Evolutionary conservation across 768 basidiomycete species (phyloP), one percentile per base, ranked within the genome.

Genomic region (Arthromyces matolae): DNA sequence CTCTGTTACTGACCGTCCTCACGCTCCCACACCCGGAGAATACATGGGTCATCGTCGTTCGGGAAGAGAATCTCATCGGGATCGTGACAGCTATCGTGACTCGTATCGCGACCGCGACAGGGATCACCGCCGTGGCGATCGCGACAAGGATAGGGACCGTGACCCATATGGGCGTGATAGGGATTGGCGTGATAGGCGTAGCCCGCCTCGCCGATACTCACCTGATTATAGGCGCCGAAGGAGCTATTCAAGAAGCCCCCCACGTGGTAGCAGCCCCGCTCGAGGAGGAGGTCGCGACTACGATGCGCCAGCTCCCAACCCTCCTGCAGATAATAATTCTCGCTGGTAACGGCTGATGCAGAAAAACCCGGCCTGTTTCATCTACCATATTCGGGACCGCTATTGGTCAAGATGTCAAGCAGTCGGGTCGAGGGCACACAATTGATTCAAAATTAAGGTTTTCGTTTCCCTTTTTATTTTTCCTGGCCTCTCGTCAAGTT

Each of bases 21-120:
- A 99, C 68, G 85, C 89, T 12, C 92, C 96, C 8, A 99, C 95
- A 8, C 95, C 95, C 4, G 95, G 95, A 51, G 91, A 96, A 71
- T 99, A 97, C 67, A 95, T 95, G 90, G 93, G 95, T 10, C 87
- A 90, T 56, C 81, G 89, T 40, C 86, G 88, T 45, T 67, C 78
- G 13, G 62, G 61, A 33, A 65, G 72, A 18, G 72, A 74, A 44
- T 63, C 71, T 52, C 63, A 62, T 37, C 61, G 64, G 24, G 58
- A 70, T 47, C 58, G 64, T 32, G 65, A 69, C 39, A 71, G 75
- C 25, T 72, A 68, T 32, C 55, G 58, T 36, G 68, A 70, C 56
- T 70, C 65, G 20, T 76, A 79, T 59, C 75, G 79, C 50, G 80
- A 83, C 59, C 70, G 73, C 25, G 80, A 83, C 60, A 69, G 73